phyloP scores from a whole-genome alignment of 1,139 yeast species.

The Blastobotrys petasosporus region DNA sequence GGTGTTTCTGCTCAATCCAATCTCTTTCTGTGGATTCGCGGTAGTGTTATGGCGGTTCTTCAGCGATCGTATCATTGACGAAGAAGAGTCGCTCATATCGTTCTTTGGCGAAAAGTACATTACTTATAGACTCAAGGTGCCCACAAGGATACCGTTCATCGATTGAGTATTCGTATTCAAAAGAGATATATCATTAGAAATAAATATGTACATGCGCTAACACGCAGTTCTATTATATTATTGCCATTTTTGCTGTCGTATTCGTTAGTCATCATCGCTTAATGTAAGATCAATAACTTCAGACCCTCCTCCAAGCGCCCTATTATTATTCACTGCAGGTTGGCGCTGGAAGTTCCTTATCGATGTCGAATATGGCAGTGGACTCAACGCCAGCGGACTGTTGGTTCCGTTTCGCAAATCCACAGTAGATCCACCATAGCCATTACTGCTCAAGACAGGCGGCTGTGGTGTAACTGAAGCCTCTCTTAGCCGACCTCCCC shows the following conservation, averaged over 20 bases:
- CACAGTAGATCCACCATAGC: too few species aligned
- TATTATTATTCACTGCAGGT: too few species aligned
- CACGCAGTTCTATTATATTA: not conserved
- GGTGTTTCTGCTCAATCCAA: slow-evolving; percentile 57
- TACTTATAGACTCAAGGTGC: slow-evolving; percentile 45
- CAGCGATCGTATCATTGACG: slow-evolving; percentile 53
- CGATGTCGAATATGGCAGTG: too few species aligned
- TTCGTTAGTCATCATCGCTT: slow-evolving; percentile 21
- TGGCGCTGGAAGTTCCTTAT: too few species aligned
- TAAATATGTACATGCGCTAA: not conserved
- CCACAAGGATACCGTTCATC: slow-evolving; percentile 52
- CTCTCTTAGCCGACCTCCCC: too few species aligned
- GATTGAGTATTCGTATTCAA: not conserved
- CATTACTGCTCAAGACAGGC: too few species aligned
- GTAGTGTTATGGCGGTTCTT: slow-evolving; percentile 62
- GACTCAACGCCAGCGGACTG: too few species aligned
- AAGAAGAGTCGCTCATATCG: slow-evolving; percentile 55
- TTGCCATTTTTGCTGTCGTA: not conserved
- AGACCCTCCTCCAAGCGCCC: too few species aligned
- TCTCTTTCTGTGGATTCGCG: slow-evolving; percentile 45
- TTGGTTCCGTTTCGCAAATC: too few species aligned
- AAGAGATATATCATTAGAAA: not conserved
- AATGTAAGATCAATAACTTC: slow-evolving; percentile 25
- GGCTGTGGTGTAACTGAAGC: too few species aligned
- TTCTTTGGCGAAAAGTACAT: slow-evolving; percentile 69